Evolutionary conservation across 345 rosid species (phyloP).

Genomic region (Zanthoxylum bungeanum): DNA sequence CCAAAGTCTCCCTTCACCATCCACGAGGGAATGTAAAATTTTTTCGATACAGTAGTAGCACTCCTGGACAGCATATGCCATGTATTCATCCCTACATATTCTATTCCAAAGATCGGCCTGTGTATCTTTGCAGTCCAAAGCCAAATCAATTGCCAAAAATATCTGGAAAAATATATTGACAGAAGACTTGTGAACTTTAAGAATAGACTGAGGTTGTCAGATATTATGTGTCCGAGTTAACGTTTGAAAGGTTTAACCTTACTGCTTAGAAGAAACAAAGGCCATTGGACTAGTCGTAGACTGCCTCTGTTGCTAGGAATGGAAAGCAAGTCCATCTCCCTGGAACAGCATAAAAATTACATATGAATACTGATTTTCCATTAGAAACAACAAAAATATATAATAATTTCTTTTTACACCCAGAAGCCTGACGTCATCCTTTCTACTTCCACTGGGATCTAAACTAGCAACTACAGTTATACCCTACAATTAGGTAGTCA

Average conservation of each 20-base stretch:
- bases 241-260: constrained; percentile 52
- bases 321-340: constrained; percentile 96
- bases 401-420: not conserved
- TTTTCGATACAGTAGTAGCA: constrained; percentile 87
- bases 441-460: too few species aligned
- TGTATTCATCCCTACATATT: constrained; percentile 88
- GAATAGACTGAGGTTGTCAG: not conserved
- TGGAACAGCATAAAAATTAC: constrained; percentile 25
- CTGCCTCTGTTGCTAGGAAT: constrained; percentile 95
- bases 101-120: constrained; percentile 78
- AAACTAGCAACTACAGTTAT: too few species aligned
- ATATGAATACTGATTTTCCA: not conserved
- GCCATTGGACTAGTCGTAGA: constrained; percentile 94
- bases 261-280: constrained; percentile 95
- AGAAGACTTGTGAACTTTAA: constrained; percentile 13
- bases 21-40: constrained; percentile 74
- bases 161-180: constrained; percentile 48
- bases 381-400: constrained; percentile 12
- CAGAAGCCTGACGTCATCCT: not conserved
- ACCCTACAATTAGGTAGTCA: too few species aligned
- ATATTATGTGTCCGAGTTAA: not conserved
- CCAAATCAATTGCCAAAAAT: constrained; percentile 89
- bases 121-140: constrained; percentile 82
- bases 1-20: constrained; percentile 96
- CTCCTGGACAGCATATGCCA: constrained; percentile 96